Percentiles rank a stretch among this genome's conserved stretches.
Evolutionary conservation across 495 filamentous ascomycete species (phyloP).

Genomic region (Annulohypoxylon nitens): DNA sequence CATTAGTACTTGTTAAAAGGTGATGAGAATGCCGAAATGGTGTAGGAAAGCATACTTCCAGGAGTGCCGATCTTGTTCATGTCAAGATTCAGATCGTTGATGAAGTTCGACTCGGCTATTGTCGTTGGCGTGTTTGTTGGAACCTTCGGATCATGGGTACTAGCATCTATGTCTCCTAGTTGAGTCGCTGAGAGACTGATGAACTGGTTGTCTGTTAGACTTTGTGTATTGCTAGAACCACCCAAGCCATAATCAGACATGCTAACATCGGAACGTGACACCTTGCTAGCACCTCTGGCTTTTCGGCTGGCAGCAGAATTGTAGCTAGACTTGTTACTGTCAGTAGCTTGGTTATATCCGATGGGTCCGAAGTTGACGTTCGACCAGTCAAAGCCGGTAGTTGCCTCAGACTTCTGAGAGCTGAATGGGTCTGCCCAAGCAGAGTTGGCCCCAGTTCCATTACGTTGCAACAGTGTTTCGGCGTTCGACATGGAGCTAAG

Average conservation of each 20-base stretch:
- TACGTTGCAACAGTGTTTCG: constrained; percentile 45
- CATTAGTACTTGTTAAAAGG: constrained; percentile 9
- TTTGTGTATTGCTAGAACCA: constrained; percentile 23
- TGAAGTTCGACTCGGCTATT: constrained; percentile 36
- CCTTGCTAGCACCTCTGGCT: constrained; percentile 43
- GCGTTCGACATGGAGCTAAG: constrained; percentile 47
- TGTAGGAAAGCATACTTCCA: constrained; percentile 41
- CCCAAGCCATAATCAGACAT: constrained; percentile 58
- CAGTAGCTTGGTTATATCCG: constrained; percentile 33
- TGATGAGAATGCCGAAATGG: background rate
- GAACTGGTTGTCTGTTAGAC: constrained; percentile 43
- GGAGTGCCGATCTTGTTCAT: constrained; percentile 40
- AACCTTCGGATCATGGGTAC: constrained; percentile 51
- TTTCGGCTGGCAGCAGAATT: constrained; percentile 41
- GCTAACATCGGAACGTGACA: constrained; percentile 53
- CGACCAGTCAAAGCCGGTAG: constrained; percentile 57
- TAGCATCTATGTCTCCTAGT: constrained; percentile 51
- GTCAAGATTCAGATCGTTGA: constrained; percentile 46
- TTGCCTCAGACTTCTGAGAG: constrained; percentile 47
- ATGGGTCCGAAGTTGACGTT: constrained; percentile 43
- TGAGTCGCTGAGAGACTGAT: constrained; percentile 53
- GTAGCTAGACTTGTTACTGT: constrained; percentile 41
- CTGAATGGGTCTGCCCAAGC: constrained; percentile 54
- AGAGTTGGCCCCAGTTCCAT: constrained; percentile 33
- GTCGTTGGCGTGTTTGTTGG: constrained; percentile 59